Percentiles rank a stretch among this genome's conserved stretches.
These are phyloP conservation scores for Haematococcus sp. DNA, from an alignment of 139 green algal species.

Conservation along the genomic window DNA sequence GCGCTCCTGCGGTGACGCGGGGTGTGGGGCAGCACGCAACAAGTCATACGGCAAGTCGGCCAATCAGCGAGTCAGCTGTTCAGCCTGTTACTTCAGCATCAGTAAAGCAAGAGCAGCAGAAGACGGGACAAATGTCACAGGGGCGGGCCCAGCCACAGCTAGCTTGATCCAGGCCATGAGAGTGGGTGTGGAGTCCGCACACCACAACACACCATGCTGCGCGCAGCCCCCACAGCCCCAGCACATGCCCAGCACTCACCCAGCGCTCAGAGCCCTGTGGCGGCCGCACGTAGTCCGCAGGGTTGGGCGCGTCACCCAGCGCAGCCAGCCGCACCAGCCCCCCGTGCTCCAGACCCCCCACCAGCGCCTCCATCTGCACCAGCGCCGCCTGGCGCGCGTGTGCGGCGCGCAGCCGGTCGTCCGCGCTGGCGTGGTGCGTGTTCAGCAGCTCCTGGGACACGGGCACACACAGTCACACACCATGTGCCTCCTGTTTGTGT, in stretches of 20 bases:
- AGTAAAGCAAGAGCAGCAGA: no score
- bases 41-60: no score
- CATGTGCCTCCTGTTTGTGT: no score
- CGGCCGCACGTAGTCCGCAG: conserved; percentile 21
- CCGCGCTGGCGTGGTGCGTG: background rate
- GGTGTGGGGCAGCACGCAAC: no score
- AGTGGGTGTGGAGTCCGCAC: no score
- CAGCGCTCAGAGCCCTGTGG: conserved; percentile 13
- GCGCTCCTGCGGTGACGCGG: conserved; percentile 12
- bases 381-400: conserved; percentile 16
- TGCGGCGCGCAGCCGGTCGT: conserved; percentile 1
- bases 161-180: background rate
- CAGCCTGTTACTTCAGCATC: no score
- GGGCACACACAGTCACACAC: background rate
- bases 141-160: background rate
- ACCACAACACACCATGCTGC: background rate
- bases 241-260: background rate
- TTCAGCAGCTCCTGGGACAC: conserved; percentile 18
- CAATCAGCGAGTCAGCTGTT: no score
- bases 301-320: conserved; percentile 14
- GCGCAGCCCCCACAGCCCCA: background rate
- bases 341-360: conserved; percentile 17
- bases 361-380: conserved; percentile 21
- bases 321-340: conserved; percentile 23
- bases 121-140: no score